Evolutionary conservation across 2,329 filamentous ascomycete genomes (phyloP).

Genomic region (Stemphylium vesicarium): DNA sequence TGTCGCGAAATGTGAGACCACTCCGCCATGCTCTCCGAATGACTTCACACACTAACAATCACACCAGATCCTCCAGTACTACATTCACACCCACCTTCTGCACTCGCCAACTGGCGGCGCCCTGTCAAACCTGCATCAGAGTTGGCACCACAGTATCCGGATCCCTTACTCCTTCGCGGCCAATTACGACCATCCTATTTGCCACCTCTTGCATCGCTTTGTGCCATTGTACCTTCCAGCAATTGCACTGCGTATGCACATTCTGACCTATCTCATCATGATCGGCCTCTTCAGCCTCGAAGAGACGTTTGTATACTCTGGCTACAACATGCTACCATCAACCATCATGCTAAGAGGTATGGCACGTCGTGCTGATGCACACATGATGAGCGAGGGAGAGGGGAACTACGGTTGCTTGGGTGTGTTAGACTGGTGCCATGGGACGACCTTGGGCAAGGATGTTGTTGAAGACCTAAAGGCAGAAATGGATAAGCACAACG

Average conservation of each 20-base stretch:
- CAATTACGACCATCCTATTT: conserved; percentile 71
- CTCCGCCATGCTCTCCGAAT: conserved; percentile 6
- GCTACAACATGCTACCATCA: conserved; percentile 68
- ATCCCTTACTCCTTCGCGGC: conserved; percentile 68
- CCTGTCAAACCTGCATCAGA: conserved; percentile 52
- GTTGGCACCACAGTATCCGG: conserved; percentile 65
- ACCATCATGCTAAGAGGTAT: conserved; percentile 64
- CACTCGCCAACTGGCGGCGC: conserved; percentile 56
- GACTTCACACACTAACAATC: conserved; percentile 11
- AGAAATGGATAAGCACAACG: conserved; percentile 62
- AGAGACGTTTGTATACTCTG: conserved; percentile 70
- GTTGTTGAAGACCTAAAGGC: conserved; percentile 61
- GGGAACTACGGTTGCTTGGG: conserved; percentile 70
- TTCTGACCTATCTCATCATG: conserved; percentile 74
- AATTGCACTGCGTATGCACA: conserved; percentile 69
- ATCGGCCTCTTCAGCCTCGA: conserved; percentile 68
- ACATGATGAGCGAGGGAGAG: conserved; percentile 62
- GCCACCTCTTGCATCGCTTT: conserved; percentile 68
- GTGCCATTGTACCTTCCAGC: conserved; percentile 71
- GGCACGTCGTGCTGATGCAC: conserved; percentile 63
- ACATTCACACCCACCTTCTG: conserved; percentile 74
- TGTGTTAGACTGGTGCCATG: conserved; percentile 53
- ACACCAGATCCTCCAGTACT: conserved; percentile 68
- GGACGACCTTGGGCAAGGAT: conserved; percentile 60
- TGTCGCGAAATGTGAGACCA: conserved; percentile 62